Evolutionary conservation across 202 grass and related monocot species (phyloP).

Genomic region (Elaeis oleifera): DNA sequence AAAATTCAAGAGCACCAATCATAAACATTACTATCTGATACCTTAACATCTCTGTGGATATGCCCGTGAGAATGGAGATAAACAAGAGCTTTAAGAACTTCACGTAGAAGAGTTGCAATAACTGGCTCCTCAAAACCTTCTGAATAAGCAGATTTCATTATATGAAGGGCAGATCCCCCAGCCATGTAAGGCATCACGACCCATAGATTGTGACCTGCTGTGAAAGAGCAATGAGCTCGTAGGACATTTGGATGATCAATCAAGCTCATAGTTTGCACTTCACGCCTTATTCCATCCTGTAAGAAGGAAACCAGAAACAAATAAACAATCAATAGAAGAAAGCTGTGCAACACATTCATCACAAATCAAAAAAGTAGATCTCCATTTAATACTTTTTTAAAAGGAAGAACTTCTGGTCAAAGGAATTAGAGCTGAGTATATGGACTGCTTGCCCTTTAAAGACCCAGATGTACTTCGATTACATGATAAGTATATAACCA

Average conservation of each 20-base stretch:
- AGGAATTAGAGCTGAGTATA: no score
- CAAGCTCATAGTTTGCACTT: conserved; percentile 94
- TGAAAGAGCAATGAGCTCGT: conserved; percentile 72
- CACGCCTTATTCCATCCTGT: conserved; percentile 91
- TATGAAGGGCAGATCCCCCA: conserved; percentile 80
- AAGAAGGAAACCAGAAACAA: not conserved
- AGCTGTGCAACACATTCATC: no score
- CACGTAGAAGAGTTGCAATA: conserved; percentile 72
- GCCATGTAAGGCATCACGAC: conserved; percentile 98
- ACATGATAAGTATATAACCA: no score
- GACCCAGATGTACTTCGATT: no score
- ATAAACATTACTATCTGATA: conserved; percentile 19
- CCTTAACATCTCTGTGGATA: conserved; percentile 99
- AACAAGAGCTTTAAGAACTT: conserved; percentile 92
- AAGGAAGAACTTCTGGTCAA: no score
- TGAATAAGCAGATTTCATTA: conserved; percentile 86
- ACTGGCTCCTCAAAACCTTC: conserved; percentile 95
- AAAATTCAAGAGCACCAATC: no score
- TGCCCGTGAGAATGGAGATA: conserved; percentile 91
- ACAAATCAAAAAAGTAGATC: no score
- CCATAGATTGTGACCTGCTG: conserved; percentile 69
- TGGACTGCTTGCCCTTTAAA: no score
- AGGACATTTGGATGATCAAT: conserved; percentile 90
- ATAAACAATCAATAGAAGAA: not conserved
- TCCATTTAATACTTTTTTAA: no score